These are phyloP conservation scores for Blastosporella zonata DNA, from an alignment of 1,284 basidiomycete species.

Conservation along the genomic window DNA sequence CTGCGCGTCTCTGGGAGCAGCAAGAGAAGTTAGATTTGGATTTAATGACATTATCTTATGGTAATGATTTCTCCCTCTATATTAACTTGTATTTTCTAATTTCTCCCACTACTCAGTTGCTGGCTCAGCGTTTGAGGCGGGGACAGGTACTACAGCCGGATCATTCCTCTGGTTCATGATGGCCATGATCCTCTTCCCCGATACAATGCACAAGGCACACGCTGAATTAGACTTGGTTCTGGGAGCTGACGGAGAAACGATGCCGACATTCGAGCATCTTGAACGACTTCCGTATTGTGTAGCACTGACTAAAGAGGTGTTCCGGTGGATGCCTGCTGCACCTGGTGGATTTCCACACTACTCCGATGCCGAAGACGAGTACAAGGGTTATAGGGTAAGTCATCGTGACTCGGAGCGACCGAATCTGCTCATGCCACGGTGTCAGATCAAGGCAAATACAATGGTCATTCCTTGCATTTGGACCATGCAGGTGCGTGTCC, in stretches of 20 bases:
- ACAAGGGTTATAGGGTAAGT: constrained; percentile 16
- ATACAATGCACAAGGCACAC: constrained; percentile 12
- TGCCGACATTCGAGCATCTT: constrained; percentile 10
- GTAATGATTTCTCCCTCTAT: background rate
- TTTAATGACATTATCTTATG: constrained; percentile 2
- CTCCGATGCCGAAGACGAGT: constrained; percentile 17
- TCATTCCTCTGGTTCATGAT: constrained; percentile 12
- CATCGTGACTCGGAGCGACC: background rate
- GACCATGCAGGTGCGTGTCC: constrained; percentile 8
- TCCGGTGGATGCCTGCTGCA: constrained; percentile 18
- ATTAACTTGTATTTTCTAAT: background rate
- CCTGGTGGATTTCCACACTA: constrained; percentile 21
- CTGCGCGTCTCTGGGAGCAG: constrained; percentile 21
- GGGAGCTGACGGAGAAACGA: constrained; percentile 3
- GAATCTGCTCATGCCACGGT: background rate
- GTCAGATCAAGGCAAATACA: constrained; percentile 12
- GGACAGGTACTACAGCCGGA: constrained; percentile 6
- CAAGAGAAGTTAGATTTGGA: constrained; percentile 13
- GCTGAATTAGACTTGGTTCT: constrained; percentile 15
- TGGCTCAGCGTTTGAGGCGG: constrained; percentile 12
- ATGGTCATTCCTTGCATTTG: constrained; percentile 14
- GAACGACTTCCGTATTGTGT: constrained; percentile 10
- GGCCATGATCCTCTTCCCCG: constrained; percentile 17
- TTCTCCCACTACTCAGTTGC: background rate
- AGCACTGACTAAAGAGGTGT: constrained; percentile 5